phyloP scores from a whole-genome alignment of 2,329 filamentous ascomycete genomes.

The Raffaelea ambrosiae region DNA sequence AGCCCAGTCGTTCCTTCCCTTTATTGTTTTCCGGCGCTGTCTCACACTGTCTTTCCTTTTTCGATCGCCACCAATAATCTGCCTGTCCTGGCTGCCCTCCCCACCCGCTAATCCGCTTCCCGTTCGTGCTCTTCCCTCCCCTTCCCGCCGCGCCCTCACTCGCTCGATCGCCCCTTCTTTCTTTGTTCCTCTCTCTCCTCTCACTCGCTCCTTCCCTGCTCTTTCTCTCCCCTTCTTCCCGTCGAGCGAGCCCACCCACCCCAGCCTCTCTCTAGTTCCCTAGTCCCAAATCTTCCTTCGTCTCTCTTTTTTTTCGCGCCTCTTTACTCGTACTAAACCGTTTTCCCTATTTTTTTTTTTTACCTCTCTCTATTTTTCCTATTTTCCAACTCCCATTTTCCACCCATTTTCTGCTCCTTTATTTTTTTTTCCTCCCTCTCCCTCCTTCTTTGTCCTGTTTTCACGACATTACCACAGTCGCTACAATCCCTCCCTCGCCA shows the following conservation, averaged over 20 bases:
- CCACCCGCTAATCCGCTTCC: background rate
- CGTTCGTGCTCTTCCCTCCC: background rate
- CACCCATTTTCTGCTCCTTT: background rate
- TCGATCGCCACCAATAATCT: slow-evolving; percentile 6
- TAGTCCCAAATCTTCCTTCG: background rate
- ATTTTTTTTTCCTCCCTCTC: background rate
- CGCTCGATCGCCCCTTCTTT: background rate
- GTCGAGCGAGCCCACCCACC: slow-evolving; percentile 6
- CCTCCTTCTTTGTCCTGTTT: background rate
- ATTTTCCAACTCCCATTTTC: background rate
- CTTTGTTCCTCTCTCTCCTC: background rate
- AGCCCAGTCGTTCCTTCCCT: background rate
- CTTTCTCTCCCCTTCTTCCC: background rate
- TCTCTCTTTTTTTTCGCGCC: background rate
- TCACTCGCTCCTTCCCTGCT: background rate
- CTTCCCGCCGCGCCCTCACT: slow-evolving; percentile 2
- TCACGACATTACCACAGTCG: background rate
- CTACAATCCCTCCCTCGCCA: background rate
- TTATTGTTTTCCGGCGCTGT: background rate
- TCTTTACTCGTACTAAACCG: background rate
- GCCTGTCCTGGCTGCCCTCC: background rate
- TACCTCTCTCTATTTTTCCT: background rate
- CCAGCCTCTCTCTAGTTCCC: slow-evolving; percentile 1
- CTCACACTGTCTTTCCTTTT: background rate
- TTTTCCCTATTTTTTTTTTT: background rate